These are phyloP conservation scores for Phialocephala subalpina DNA, from an alignment of 2,329 filamentous ascomycete species.

Conservation along the genomic window DNA sequence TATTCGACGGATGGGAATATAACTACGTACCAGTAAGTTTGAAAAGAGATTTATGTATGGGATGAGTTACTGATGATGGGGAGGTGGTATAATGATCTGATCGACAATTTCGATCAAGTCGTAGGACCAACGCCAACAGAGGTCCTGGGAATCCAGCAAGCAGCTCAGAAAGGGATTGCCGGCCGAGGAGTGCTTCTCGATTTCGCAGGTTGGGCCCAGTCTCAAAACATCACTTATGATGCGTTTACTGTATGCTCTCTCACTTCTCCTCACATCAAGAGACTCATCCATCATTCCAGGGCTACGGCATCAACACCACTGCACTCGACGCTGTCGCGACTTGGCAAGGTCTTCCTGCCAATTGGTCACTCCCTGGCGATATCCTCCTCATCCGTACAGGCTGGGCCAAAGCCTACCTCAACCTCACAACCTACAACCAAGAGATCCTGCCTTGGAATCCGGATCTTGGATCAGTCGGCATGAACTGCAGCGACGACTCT, in stretches of 20 bases:
- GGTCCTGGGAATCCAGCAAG: slow-evolving; percentile 19
- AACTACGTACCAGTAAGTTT: slow-evolving; percentile 13
- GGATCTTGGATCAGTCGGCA: slow-evolving; percentile 3
- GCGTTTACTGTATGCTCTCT: not conserved
- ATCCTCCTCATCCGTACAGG: slow-evolving; percentile 24
- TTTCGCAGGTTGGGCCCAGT: slow-evolving; percentile 9
- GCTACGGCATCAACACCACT: slow-evolving; percentile 10
- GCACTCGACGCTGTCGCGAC: slow-evolving; percentile 9
- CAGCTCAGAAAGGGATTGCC: slow-evolving; percentile 15
- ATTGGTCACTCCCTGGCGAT: slow-evolving; percentile 19
- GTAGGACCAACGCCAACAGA: slow-evolving; percentile 10
- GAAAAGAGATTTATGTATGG: not conserved
- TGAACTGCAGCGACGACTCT: slow-evolving; percentile 19
- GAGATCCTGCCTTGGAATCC: slow-evolving; percentile 18
- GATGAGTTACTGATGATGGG: not conserved
- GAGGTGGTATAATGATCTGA: slow-evolving; percentile 18
- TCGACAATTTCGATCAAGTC: slow-evolving; percentile 14
- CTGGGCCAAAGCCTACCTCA: slow-evolving; percentile 13
- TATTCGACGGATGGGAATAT: slow-evolving; percentile 16
- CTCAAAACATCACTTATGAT: slow-evolving; percentile 3
- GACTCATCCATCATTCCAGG: not conserved
- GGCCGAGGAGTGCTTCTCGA: slow-evolving; percentile 8
- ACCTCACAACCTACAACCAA: slow-evolving; percentile 3
- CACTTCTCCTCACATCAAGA: not conserved
- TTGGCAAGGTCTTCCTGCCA: slow-evolving; percentile 13